Evolutionary conservation across 2,329 filamentous ascomycete species (phyloP), one percentile per base, ranked within the genome.

Genomic region (Cladosporium phlei): DNA sequence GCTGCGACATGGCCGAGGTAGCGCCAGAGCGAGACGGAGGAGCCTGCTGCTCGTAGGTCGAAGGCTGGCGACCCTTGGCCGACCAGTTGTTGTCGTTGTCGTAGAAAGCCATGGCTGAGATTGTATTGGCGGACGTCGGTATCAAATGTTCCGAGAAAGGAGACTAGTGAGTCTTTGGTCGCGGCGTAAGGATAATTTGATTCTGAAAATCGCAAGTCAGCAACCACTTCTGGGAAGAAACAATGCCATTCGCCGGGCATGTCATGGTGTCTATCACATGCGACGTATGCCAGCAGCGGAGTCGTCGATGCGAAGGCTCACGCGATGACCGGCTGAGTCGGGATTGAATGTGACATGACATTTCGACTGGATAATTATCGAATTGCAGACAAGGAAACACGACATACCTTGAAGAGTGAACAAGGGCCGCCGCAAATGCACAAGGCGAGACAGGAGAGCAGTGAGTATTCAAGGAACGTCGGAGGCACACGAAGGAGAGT

Each of bases 21-120:
- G 86, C 80, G 69, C 85, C 82, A 65, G 84, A 87, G 62, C 83
- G 80, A 57, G 83, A 84, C 29, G 83, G 83, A 52, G 83, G 83
- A 49, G 77, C 78, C 55, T 82, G 82, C 62, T 86, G 82, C 59
- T 88, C 85, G 84, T 84, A 88, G 37, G 37, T 39, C 35, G 80
- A 82, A 17, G 77, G 66, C 70, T 85, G 83, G 59, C 80, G 78
- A 59, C 74, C 72, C 54, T 79, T 72, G 53, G 78, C 76, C 52
- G 80, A 74, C 78, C 81, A 84, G 70, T 73, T 61, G 54, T 62
- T 66, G 59, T 80, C 77, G 37, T 39, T 78, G 66, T 85, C 82
- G 72, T 85, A 86, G 69, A 82, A 86, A 59, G 82, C 77, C 80
- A 85, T 85, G 38, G 38, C 56, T 49, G 17, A 6, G 4, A 25